Evolutionary conservation across 257 asterid genomes (phyloP).

Genomic region (Marsdenia floribunda): DNA sequence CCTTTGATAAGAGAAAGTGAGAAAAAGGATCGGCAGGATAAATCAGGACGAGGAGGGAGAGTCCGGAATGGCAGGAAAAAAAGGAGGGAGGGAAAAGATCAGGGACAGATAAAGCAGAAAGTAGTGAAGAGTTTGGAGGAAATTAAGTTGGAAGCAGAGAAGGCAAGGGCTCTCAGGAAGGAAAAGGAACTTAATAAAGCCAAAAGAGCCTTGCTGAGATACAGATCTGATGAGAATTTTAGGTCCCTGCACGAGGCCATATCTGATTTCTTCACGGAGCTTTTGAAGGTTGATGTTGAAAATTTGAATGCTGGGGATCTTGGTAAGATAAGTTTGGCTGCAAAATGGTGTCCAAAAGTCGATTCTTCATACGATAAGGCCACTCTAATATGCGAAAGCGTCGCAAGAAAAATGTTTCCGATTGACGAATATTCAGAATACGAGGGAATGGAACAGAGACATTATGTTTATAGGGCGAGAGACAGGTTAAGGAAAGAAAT

Average conservation of each 20-base stretch:
- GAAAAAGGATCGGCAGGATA: neutral
- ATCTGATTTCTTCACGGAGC: slow-evolving; percentile 31
- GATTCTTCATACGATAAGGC: slow-evolving; percentile 54
- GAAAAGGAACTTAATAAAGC: slow-evolving; percentile 28
- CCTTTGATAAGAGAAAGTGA: slow-evolving; percentile 10
- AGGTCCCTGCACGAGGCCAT: slow-evolving; percentile 38
- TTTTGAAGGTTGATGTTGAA: slow-evolving; percentile 37
- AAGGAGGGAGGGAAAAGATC: neutral
- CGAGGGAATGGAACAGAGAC: slow-evolving; percentile 29
- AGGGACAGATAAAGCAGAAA: neutral
- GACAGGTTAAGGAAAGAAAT: slow-evolving; percentile 49
- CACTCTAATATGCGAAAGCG: slow-evolving; percentile 43
- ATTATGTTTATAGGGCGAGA: slow-evolving; percentile 41
- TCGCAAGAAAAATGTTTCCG: slow-evolving; percentile 40
- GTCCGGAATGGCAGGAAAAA: neutral
- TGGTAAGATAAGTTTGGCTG: slow-evolving; percentile 40
- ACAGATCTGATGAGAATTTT: slow-evolving; percentile 29
- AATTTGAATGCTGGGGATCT: slow-evolving; percentile 27
- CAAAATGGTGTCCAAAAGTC: slow-evolving; percentile 56
- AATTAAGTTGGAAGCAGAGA: slow-evolving; percentile 23
- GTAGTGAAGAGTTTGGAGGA: slow-evolving; percentile 17
- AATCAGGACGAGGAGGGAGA: neutral
- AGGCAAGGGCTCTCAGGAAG: slow-evolving; percentile 31
- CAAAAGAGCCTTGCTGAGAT: slow-evolving; percentile 29
- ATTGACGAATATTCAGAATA: slow-evolving; percentile 27